These are phyloP conservation scores for Neospermospora avenae DNA, from an alignment of 2,329 filamentous ascomycete genomes.

Conservation along the genomic window DNA sequence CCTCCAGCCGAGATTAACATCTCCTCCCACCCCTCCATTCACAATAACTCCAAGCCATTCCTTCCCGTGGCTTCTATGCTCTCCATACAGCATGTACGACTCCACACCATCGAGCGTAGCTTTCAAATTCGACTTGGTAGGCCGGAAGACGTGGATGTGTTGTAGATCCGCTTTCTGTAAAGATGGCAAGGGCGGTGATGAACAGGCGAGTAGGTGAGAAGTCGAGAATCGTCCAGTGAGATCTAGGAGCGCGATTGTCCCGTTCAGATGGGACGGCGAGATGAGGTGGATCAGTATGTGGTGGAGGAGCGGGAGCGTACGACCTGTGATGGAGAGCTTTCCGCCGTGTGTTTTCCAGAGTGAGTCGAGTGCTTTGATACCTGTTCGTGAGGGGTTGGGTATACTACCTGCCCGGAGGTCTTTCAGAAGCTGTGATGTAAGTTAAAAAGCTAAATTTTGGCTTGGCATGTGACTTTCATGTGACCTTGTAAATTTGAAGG, in stretches of 20 bases:
- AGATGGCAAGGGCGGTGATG: constrained; percentile 37
- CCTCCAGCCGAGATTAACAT: too few species aligned
- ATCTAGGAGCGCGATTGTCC: constrained; percentile 51
- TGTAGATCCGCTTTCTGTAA: constrained; percentile 17
- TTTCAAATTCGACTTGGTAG: constrained; percentile 19
- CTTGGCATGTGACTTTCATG: constrained; percentile 6
- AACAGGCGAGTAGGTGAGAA: constrained; percentile 42
- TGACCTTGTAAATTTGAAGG: constrained; percentile 4
- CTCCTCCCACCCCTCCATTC: too few species aligned
- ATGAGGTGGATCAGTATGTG: constrained; percentile 51
- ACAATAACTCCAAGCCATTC: too few species aligned
- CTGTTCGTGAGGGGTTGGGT: constrained; percentile 13
- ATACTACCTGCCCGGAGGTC: constrained; percentile 3
- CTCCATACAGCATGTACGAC: constrained; percentile 31
- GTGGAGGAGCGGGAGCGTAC: constrained; percentile 54
- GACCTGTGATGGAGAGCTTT: constrained; percentile 50
- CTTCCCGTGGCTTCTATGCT: too few species aligned
- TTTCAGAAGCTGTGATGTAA: constrained; percentile 13
- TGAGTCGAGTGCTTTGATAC: constrained; percentile 45
- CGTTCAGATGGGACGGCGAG: constrained; percentile 37
- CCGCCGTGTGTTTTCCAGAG: constrained; percentile 47
- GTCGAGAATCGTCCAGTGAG: constrained; percentile 53
- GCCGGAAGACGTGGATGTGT: constrained; percentile 33
- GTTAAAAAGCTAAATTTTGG: neutral
- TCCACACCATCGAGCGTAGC: constrained; percentile 28